Evolutionary conservation across 805 yeast species (phyloP), one percentile per base, ranked within the genome.

Genomic region (Yamadazyma endophytica): DNA sequence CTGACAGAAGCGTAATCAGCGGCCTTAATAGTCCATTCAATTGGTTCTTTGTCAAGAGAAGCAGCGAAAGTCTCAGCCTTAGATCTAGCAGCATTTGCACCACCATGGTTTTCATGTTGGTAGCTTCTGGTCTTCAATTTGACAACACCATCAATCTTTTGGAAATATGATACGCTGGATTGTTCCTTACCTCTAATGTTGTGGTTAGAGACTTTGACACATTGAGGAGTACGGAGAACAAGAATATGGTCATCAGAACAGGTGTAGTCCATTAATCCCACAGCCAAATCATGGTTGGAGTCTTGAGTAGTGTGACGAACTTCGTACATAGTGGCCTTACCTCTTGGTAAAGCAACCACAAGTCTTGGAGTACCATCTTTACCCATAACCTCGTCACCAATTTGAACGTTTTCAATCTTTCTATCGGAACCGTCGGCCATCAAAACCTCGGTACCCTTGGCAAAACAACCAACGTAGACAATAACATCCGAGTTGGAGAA

Each of bases 401-500:
- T 46, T 17, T 40, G 29, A 30, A 70, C 38, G 13, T 54, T 47
- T 37, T 64, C 65, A 29, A 70, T 51, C 5, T 39, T 43, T 28
- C 44, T 46, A 17, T 49, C 50, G 21, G 43, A 20, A 42, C 75
- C 75, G 45, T 67, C 55, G 19, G 67, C 64, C 70, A 65, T 64
- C 45, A 67, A 36, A 17, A 70, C 73, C 35, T 54, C 36, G 12
- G 69, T 61, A 25, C 68, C 68, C 39, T 57, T 57, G 29, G 56
- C 55, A 37, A 58, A 37, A 36, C 35, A 40, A 24, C 97, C 98
- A 34, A 87, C 96, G 54, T 92, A 92, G 54, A 90, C 83, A 57
- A 92, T 92, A 36, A 87, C 83, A 61, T 92, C 98, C 13, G 97
- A 92, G 75, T 92, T 92, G 38, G 98, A 92, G 68, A 80, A 92